phyloP scores from a whole-genome alignment of 1,284 basidiomycete species.

The Omphalotus olearius region DNA sequence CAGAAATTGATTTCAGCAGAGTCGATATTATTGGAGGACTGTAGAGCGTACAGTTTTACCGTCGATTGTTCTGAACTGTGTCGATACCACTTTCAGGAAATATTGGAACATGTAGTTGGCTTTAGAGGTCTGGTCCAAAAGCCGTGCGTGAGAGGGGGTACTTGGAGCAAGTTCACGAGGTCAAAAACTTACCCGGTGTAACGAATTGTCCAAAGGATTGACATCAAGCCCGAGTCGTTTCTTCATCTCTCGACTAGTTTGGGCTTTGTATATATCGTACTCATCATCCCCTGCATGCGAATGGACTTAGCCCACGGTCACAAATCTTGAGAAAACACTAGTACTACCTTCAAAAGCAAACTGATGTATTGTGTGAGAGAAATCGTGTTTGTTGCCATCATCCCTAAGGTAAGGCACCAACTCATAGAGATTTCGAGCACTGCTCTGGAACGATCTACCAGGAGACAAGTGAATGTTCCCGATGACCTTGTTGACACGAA shows the following conservation, averaged over 20 bases:
- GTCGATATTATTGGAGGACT: neutral
- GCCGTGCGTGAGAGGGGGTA: slow-evolving; percentile 2
- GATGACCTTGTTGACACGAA: slow-evolving; percentile 96
- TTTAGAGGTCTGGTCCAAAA: slow-evolving; percentile 48
- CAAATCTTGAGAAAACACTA: neutral
- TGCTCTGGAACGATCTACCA: slow-evolving; percentile 90
- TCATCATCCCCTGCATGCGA: slow-evolving; percentile 59
- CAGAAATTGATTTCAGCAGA: slow-evolving; percentile 5
- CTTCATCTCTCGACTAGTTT: slow-evolving; percentile 65
- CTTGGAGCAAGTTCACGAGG: slow-evolving; percentile 7
- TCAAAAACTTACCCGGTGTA: slow-evolving; percentile 48
- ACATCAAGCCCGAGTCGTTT: slow-evolving; percentile 67
- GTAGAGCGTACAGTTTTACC: slow-evolving; percentile 53
- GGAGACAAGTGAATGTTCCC: slow-evolving; percentile 89
- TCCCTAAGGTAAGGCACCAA: slow-evolving; percentile 94
- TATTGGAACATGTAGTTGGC: slow-evolving; percentile 93
- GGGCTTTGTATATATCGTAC: slow-evolving; percentile 62
- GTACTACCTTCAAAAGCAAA: slow-evolving; percentile 70
- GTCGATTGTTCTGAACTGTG: slow-evolving; percentile 81
- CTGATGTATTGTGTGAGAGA: slow-evolving; percentile 85
- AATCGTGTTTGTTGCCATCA: slow-evolving; percentile 87
- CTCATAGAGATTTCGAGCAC: slow-evolving; percentile 82
- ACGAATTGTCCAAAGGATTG: slow-evolving; percentile 79
- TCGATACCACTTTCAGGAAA: slow-evolving; percentile 96
- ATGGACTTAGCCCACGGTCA: neutral